Base-by-base conservation (phyloP, 2,329 filamentous ascomycete genomes). In the Aureobasidium sp. region DNA sequence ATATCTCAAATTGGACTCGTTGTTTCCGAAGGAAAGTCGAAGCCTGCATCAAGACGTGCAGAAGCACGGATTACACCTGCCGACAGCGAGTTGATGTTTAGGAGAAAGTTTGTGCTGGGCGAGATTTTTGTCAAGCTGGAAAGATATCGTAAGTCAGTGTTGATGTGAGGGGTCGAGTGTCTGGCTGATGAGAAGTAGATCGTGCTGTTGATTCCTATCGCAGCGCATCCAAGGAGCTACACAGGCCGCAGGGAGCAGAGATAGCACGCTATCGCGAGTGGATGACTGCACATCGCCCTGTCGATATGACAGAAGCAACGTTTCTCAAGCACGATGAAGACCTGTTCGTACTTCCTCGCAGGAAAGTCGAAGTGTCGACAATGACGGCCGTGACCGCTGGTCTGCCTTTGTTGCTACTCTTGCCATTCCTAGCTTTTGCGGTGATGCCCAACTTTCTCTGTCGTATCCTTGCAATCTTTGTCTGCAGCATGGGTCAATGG, bases 81-180 rank as follows among this genome's bases (percentile, higher is more conserved):
- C 34, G 81, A 81, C 1, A 79, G 78, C 5, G 83, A 87, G 58
- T 71, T 87, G 47, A 81, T 86, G 65, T 83, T 81, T 73, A 82
- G 82, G 65, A 82, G 83, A 68, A 85, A 81, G 0, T 81, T 86
- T 51, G 73, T 88, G 5, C 71, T 89, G 5, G 83, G 82, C 15
- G 80, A 82, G 65, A 84, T 89, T 60, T 86, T 83, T 17, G 80
- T 82, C 65, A 89, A 89, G 70, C 73, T 89, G 9, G 80, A 81
- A 36, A 85, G 88, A 68, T 90, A 90, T 70, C 87, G 85, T 87
- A 74, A 72, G 82, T 69, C 65, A 22, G 7, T 15, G n/a, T 44
- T 37, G 29, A 37, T 48, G 20, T 20, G 12, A 37, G 42, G 22
- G n/a, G n/a, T 27, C 45, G 72, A 69, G 25, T 73, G 60, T 2